Conservation (phyloP, 2,329 filamentous ascomycete species). For the Aspergillus phoenicis region DNA sequence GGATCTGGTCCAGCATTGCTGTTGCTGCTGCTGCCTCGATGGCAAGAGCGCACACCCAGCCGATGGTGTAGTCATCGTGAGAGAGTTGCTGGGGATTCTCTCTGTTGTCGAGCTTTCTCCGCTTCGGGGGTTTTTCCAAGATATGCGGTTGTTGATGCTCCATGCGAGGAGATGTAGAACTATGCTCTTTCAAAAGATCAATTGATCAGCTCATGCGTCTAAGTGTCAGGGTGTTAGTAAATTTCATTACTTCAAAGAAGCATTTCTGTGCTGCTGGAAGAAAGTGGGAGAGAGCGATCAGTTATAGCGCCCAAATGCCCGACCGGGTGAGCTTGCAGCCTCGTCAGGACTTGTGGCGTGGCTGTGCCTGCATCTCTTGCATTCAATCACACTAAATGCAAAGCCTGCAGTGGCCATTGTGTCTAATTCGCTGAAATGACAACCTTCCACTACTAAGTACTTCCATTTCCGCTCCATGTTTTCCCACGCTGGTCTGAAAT, state of each 20-base stretch:
- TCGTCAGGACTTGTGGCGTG: not conserved
- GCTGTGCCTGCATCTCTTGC: not conserved
- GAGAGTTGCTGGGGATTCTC: not conserved
- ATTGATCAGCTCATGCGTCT: no score
- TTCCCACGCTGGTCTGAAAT: no score
- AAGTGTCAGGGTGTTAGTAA: no score
- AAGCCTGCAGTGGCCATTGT: not conserved
- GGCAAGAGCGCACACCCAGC: conserved; percentile 18
- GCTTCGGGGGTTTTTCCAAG: not conserved
- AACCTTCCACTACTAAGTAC: no score
- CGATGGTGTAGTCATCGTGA: conserved; percentile 18
- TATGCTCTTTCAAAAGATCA: no score
- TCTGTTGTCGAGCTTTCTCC: no score
- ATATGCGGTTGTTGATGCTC: not conserved
- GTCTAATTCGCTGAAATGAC: not conserved
- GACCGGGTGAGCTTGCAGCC: not conserved
- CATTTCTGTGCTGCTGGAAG: not conserved
- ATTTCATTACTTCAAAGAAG: not conserved
- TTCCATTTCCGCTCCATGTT: no score
- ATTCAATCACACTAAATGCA: not conserved
- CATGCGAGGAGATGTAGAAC: no score
- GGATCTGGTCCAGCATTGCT: conserved; percentile 13
- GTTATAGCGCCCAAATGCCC: not conserved
- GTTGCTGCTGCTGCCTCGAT: conserved; percentile 13
- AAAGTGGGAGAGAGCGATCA: not conserved